Evolutionary conservation across 2,329 filamentous ascomycete genomes (phyloP), one percentile per base, ranked within the genome.

Genomic region (Arthrinium puccinioides): DNA sequence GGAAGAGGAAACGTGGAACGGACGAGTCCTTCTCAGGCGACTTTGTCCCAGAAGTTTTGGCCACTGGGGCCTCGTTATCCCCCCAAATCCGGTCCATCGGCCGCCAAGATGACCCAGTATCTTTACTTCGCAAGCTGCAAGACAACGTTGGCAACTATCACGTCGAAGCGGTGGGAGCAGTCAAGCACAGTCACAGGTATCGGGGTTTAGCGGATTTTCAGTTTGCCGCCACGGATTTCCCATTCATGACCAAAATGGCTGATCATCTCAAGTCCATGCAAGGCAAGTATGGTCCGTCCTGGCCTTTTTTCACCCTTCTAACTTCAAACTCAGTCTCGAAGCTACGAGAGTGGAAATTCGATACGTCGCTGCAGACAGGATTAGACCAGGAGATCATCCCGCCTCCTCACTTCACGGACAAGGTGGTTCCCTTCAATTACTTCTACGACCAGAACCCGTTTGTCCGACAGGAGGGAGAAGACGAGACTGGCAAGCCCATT

Each of bases 361-460:
- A 80, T 21, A 70, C 80, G 19, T 73, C 71, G 29, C 76, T 77
- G 49, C 77, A 82, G 18, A 62, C 66, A 18, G 67, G 66, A 3
- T 63, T 68, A 21, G 70, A 80, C 34, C 74, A 80, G 23, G 84
- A 90, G 48, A 74, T 94, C 30, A 74, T 90, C 26, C 86, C 87
- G 10, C 86, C 87, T 0, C 85, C 87, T 0, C 72, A 79, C n/a
- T 86, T 88, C 57, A 82, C 84, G 3, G 79, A 83, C 39, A 79
- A 82, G 56, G 74, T 76, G 11, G 65, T 90, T 23, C 85, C 85
- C 3, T 89, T 88, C 61, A 81, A 76, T 51, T 85, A 82, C 59
- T 80, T 80, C 44, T 96, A 94, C 61, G 82, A 84, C 25, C 90
- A 96, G 61, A 95, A 95, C 44, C 77, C 84, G 0, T 82, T 82